Base-by-base conservation (phyloP, 108 stramenopile species). In the Phaeodactylum tricornutum region DNA sequence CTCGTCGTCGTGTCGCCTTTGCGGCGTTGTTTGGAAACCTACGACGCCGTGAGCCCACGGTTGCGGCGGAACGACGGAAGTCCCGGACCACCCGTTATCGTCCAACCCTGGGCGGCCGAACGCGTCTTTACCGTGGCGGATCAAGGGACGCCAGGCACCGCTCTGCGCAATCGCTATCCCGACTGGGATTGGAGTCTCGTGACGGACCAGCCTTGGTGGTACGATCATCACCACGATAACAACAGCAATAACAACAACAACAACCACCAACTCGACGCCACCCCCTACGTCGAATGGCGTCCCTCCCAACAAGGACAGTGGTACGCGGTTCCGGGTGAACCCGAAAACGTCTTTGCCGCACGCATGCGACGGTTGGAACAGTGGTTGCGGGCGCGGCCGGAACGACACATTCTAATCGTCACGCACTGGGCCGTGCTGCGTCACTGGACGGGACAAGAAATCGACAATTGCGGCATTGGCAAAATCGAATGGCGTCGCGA, bases 271-370 rank as follows among this genome's bases (percentile, higher is more conserved):
- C 41, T 9, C 15, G 8, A 7, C 7, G 16, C 16, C 16, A 16
- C 41, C 16, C 41, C 8, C 8, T 47, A 43, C 26, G 28, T 35
- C 24, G 69, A 71, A 57, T 71, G 69, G 69, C 58, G 69, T 32
- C 69, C 69, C 3, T 20, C 33, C 19, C 50, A 36, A 15, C 34
- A 50, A 38, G 31, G 46, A 25, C 69, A 71, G 41, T 57, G 53
- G 58, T 71, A 71, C 55, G 58, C 50, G 1, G 59, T 61, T 35
- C 60, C 52, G 33, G 69, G 69, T 34, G 69, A 71, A 59, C 69
- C 69, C 3, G 40, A 55, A 29, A 19, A 26, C 12, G 55, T 55
- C 20, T 71, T 71, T 57, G 42, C 42, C 22, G 50, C 24, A 17
- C 63, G 69, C 4, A 54, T 71, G 53, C 23, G 55, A 41, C 35